Evolutionary conservation across 2,329 filamentous ascomycete species (phyloP).

Genomic region (Apiospora saccharicola): DNA sequence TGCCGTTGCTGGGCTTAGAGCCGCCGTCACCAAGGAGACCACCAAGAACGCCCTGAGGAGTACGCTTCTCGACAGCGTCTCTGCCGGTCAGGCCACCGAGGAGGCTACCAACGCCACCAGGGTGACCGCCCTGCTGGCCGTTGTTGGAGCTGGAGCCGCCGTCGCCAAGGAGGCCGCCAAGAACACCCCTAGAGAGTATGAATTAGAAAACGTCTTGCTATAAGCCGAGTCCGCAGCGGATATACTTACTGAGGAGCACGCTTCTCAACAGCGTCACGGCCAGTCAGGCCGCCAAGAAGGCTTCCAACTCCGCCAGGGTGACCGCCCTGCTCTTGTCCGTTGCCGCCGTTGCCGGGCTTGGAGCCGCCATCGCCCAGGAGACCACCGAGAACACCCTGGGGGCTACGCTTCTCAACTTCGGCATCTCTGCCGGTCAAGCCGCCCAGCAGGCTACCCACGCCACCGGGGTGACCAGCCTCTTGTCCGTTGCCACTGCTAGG

Average conservation of each 20-base stretch:
- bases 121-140: background rate
- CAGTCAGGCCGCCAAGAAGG: conserved; percentile 7
- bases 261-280: conserved; percentile 2
- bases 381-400: conserved; percentile 3
- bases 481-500: background rate
- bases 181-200: background rate
- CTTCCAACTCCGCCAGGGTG: background rate
- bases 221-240: no score
- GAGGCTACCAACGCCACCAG: background rate
- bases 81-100: conserved; percentile 2
- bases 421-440: background rate
- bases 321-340: background rate
- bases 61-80: conserved; percentile 7
- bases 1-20: background rate
- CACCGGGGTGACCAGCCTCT: background rate
- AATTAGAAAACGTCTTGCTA: background rate
- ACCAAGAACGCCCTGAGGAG: conserved; percentile 5
- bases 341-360: background rate
- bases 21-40: conserved; percentile 13
- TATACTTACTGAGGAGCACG: background rate
- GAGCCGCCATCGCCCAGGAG: conserved; percentile 15
- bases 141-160: background rate
- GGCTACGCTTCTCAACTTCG: background rate
- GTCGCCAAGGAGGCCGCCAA: conserved; percentile 14
- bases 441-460: background rate